Evolutionary conservation across 768 basidiomycete genomes (phyloP), one percentile per base, ranked within the genome.

Genomic region (Tulasnella sp.): DNA sequence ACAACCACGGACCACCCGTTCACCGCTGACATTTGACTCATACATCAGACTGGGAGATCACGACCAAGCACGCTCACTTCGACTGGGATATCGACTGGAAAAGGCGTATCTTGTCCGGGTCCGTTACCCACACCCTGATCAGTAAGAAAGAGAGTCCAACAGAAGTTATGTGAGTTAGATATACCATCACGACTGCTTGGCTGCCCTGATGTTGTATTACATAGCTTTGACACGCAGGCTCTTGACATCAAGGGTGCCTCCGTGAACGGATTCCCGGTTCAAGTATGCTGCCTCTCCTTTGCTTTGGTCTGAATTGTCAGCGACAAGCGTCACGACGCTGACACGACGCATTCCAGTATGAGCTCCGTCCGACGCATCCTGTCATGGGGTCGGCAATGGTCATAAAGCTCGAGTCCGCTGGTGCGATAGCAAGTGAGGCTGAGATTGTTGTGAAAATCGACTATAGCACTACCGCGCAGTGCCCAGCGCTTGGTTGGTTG

Each of bases 401-500:
- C 45, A 72, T 93, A 30, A 63, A 74, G 0, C 74, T 93, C 7
- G 75, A 77, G 0, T 53, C 63, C n/a, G 63, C 68, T 30, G 27
- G 31, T 8, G 43, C n/a, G 1, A 65, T 80, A 49, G 69, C 68
- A 38, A 68, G 66, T 25, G 81, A 78, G 12, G 71, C 76, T n/a
- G 66, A 63, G 10, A 60, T 73, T 9, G 68, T 71, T 1, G 68
- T 91, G 43, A 74, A 70, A 27, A 73, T 91, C 60, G 66, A 69
- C 22, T 94, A 94, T 69, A 71, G 74, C 53, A 94, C 92, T 1
- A 91, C 87, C 2, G 71, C 80, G 59, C 74, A 77, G 8, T 82
- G 81, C 67, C 83, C 82, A 1, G 90, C 92, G 0, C 71, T 97
- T 12, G 88, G 92, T 60, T 97, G 91, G 91, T 76, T 94, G 9